Base-by-base conservation (phyloP, 768 basidiomycete species). In the Xerocomus spinulosus region DNA sequence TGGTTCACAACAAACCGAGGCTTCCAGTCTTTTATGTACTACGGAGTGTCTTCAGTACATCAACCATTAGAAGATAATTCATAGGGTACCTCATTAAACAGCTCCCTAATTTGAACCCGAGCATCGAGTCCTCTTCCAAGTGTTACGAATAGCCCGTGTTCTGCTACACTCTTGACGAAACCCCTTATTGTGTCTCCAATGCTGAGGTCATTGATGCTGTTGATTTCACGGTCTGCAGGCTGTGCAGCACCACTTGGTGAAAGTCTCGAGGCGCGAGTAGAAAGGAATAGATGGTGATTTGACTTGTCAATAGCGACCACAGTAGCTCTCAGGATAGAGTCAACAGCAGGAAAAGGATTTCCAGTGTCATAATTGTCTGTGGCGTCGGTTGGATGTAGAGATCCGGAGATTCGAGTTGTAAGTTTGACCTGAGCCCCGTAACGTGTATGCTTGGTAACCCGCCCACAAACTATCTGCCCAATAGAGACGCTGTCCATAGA, bases 11-110 rank as follows among this genome's bases (percentile, higher is more conserved):
- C 69, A 66, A 97, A 97, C 18, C 76, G 79, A 23, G 76, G 72
- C 69, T 94, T 87, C 95, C 95, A 99, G 33, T 97, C 94, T 68
- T 97, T 96, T 59, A 97, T 80, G 67, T 80, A 98, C 91, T 96
- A 56, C 34, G 20, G 18, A 51, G 37, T 32, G 7, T 36, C 35
- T 52, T 58, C 28, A 65, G 54, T 14, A 46, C 32, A 24, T 40
- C 3, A 13, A 17, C 10, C 9, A 3, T 17, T 10, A 9, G 1
- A 15, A 46, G 44, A 23, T 23, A 46, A 12, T 15, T 49, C 24
- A 44, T 15, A 18, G 18, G 50, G 54, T 57, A 80, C 81, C 57
- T 93, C 92, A 59, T 96, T 90, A 62, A 95, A 96, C 5, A 95
- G 77, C 68, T 96, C 91, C 60, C 78, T 83, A 62, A 97, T 97